Evolutionary conservation across 257 asterid genomes (phyloP), one percentile per base, ranked within the genome.

Genomic region (Solanum habrochaites): DNA sequence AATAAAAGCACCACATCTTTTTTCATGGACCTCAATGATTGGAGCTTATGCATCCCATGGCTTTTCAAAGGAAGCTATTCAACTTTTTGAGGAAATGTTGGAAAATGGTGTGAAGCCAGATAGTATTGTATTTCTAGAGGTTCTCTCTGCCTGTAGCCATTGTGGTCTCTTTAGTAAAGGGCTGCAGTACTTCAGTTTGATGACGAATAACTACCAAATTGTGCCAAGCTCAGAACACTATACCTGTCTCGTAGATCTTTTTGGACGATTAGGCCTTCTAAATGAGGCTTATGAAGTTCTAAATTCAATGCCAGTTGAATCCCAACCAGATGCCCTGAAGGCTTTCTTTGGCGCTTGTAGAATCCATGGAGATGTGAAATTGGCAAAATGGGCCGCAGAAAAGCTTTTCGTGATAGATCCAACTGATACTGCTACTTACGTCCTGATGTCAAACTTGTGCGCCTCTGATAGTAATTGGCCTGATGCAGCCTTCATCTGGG

Each of bases 41-140:
- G 92, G 88, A 82, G 91, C 92, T 25, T 88, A 87, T 85, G 92
- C 88, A 23, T 89, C 75, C 47, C 93, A 88, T 56, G 92, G 93
- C n/a, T 62, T 88, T 81, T 49, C 93, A 73, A 56, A 87, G 10
- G 87, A 88, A 87, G 90, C 89, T 45, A 74, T 47, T 23, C 74
- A 87, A 81, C 83, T 89, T 39, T 89, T 89, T 52, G 90, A 87
- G 62, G 82, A 37, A 18, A 89, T 91, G 93, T 56, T 91, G 85
- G 86, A 20, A 37, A 78, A 43, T 8, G 86, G 89, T 60, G 73
- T 89, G 73, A 88, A 45, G 77, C 93, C 92, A 85, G 92, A 91
- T 78, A 56, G 74, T 11, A 64, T 89, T 23, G 90, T 87, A 27
- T 89, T 89, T 86, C 89, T 91, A 43, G 91, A 75, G 87, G 90